Evolutionary conservation across 1,284 basidiomycete species (phyloP).

Genomic region (Austropuccinia psidii): DNA sequence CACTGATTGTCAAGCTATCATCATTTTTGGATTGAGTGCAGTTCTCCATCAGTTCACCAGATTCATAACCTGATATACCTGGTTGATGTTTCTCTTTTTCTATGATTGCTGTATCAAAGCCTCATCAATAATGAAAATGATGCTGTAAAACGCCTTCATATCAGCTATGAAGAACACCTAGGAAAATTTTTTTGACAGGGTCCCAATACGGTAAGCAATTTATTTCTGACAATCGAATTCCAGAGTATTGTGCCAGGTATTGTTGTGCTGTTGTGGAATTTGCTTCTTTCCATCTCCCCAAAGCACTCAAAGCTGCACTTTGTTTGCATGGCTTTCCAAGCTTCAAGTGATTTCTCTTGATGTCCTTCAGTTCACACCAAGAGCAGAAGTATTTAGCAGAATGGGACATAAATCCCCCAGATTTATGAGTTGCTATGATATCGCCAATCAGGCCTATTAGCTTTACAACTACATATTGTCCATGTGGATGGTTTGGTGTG

Average conservation of each 20-base stretch:
- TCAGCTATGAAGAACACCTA: conserved; percentile 9
- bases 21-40: too few relatives aligned
- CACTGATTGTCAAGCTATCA: too few relatives aligned
- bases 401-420: background rate
- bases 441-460: background rate
- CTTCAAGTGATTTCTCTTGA: background rate
- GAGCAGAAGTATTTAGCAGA: background rate
- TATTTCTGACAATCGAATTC: conserved; percentile 9
- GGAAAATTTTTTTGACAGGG: background rate
- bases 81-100: too few relatives aligned
- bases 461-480: background rate
- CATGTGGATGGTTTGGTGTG: background rate
- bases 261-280: background rate
- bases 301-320: background rate
- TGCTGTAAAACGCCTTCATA: conserved; percentile 1
- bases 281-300: background rate
- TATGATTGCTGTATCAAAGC: too few relatives aligned
- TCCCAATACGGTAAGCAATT: background rate
- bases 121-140: background rate
- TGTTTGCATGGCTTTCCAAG: background rate
- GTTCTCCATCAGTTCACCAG: too few relatives aligned
- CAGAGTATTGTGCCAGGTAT: background rate
- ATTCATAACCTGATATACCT: too few relatives aligned
- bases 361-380: background rate
- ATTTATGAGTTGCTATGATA: conserved; percentile 1